Evolutionary conservation across 1,284 basidiomycete genomes (phyloP).

Genomic region (Leccinum variabile): DNA sequence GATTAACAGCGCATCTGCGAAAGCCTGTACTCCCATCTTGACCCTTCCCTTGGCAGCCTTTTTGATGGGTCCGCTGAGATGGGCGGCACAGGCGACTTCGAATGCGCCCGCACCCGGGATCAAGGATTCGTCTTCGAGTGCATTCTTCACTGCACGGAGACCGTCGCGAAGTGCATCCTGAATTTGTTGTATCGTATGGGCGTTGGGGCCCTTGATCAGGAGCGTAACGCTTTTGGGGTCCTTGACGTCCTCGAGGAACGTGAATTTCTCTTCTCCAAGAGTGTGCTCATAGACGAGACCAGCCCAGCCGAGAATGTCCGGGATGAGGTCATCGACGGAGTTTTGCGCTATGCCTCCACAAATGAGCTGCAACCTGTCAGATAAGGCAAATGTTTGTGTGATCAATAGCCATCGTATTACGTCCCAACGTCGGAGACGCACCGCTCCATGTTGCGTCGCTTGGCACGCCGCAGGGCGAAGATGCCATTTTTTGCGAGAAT

Average conservation of each 20-base stretch:
- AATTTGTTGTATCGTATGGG: slow-evolving; percentile 95
- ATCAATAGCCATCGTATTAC: slow-evolving; percentile 30
- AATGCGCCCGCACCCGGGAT: slow-evolving; percentile 98
- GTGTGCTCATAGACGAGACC: slow-evolving; percentile 99
- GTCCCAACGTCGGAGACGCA: slow-evolving; percentile 36
- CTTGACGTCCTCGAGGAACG: slow-evolving; percentile 96
- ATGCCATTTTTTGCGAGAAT: slow-evolving; percentile 98
- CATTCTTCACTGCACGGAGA: slow-evolving; percentile 95
- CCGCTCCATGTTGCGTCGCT: slow-evolving; percentile 98
- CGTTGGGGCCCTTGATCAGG: slow-evolving; percentile 97
- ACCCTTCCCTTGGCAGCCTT: slow-evolving; percentile 90
- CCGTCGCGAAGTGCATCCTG: slow-evolving; percentile 98
- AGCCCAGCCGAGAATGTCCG: slow-evolving; percentile 93
- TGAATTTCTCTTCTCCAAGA: slow-evolving; percentile 98
- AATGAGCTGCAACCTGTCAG: slow-evolving; percentile 78
- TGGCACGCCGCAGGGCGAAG: slow-evolving; percentile 90
- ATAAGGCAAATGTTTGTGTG: slow-evolving; percentile 12
- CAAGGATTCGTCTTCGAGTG: slow-evolving; percentile 86
- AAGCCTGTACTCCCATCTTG: slow-evolving; percentile 98
- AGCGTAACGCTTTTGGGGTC: slow-evolving; percentile 97
- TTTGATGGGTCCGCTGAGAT: slow-evolving; percentile 81
- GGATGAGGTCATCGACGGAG: slow-evolving; percentile 94
- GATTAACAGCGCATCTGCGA: slow-evolving; percentile 91
- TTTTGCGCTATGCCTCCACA: slow-evolving; percentile 97
- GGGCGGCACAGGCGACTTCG: slow-evolving; percentile 89